Base-by-base conservation (phyloP, 73 alveolate species). In the Loxodes magnus region DNA sequence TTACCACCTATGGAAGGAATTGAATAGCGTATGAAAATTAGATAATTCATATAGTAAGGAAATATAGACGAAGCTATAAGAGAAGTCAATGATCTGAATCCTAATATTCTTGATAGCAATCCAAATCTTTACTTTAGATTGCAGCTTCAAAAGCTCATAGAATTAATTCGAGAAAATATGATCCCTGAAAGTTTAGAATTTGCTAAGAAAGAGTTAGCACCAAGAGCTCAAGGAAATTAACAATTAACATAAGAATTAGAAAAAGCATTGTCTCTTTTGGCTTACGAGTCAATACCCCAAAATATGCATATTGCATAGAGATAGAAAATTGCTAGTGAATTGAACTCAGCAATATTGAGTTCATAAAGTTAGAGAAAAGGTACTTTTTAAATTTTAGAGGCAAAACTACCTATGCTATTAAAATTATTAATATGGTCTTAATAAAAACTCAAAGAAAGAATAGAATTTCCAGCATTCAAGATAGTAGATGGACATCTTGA, bases 21-120 rank as follows among this genome's bases (percentile, higher is more conserved):
- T 4, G 87, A 79, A 24, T 22, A 42, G 27, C 43, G 96, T 36
- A 64, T 63, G 41, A 62, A 72, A 37, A 74, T 84, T 20, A 37
- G 96, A 26, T 38, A 55, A 36, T 55, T 71, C 20, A 79, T 84
- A 2, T 35, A 60, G 48, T 41, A 46, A 36, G 92, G 84, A 25
- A 26, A 79, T 19, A 79, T 84, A 4, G 87, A 79, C 27, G 77
- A 74, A 38, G 92, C 93, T 3, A 69, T 84, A 2, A 54, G 48
- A 20, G 64, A 64, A 51, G 58, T 84, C 2, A 68, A 79, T 48
- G 60, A 22, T 4, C 28, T 75, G 7, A 67, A 73, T 63, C 77
- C 82, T 16, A 74, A 64, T 52, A 81, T 84, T 4, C 59, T 84
- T 23, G 74, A 68, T 41, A 53, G 54, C n/a, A 63, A 84, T 50